Evolutionary conservation across 2,329 filamentous ascomycete species (phyloP).

Genomic region (Botrytis aclada): DNA sequence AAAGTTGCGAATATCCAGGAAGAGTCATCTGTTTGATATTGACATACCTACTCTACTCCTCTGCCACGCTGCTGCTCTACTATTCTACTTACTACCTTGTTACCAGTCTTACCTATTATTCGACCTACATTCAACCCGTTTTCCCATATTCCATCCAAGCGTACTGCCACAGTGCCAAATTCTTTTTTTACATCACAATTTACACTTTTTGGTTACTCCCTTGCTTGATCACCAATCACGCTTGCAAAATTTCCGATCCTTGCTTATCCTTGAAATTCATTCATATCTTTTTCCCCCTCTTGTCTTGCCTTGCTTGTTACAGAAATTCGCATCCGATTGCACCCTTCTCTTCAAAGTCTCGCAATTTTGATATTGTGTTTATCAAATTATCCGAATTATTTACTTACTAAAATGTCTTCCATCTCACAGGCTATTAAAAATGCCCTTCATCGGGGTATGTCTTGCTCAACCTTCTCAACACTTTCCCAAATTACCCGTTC

Average conservation of each 20-base stretch:
- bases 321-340: neutral
- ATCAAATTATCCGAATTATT: neutral
- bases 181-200: neutral
- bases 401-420: constrained; percentile 20
- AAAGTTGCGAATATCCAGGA: neutral
- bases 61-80: neutral
- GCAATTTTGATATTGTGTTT: neutral
- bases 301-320: neutral
- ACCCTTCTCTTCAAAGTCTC: neutral
- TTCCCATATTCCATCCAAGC: too few species aligned
- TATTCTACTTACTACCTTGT: too few species aligned
- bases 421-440: constrained; percentile 20
- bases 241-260: neutral
- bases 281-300: neutral
- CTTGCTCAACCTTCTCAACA: neutral
- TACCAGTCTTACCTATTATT: too few species aligned
- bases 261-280: constrained; percentile 3
- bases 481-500: neutral
- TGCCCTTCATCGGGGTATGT: constrained; percentile 18
- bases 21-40: neutral
- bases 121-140: too few species aligned
- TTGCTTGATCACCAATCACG: neutral
- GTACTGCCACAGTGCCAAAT: neutral
- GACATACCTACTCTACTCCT: neutral
- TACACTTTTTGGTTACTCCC: neutral